A percentile compares a stretch with the other conserved stretches of the same genome.
phyloP scores from a whole-genome alignment of 345 rosid species.

The Streptanthus diversifolius region DNA sequence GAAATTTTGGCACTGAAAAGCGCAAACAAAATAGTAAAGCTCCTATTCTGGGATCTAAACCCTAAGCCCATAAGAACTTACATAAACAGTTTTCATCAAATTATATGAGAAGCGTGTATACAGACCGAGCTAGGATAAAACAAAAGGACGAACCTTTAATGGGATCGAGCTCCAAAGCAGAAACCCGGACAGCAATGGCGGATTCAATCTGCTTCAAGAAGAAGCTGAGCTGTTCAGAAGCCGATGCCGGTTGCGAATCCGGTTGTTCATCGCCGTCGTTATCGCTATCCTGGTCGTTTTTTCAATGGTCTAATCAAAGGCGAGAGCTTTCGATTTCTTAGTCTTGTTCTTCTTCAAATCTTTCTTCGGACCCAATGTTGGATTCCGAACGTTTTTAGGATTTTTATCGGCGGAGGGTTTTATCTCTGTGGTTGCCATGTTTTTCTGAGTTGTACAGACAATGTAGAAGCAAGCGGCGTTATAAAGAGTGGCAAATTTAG shows the following conservation, averaged over 20 bases:
- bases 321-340: slow-evolving; percentile 13
- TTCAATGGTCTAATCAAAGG: slow-evolving; percentile 6
- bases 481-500: slow-evolving; percentile 14
- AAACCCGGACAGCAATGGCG: slow-evolving; percentile 52
- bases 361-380: slow-evolving; percentile 27
- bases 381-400: slow-evolving; percentile 8
- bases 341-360: slow-evolving; percentile 25
- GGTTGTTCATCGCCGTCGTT: neutral
- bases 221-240: slow-evolving; percentile 50
- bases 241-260: slow-evolving; percentile 20
- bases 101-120: neutral
- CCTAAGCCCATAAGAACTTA: neutral
- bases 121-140: neutral
- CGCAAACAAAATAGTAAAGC: neutral
- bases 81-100: neutral
- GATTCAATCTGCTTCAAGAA: slow-evolving; percentile 55
- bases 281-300: slow-evolving; percentile 1
- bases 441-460: neutral
- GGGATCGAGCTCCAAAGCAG: slow-evolving; percentile 69
- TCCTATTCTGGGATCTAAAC: neutral
- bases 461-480: slow-evolving; percentile 27
- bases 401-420: slow-evolving; percentile 23
- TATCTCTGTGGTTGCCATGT: slow-evolving; percentile 8
- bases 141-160: slow-evolving; percentile 42
- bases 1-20: neutral